Evolutionary conservation across 352 stramenopile genomes (phyloP), one percentile per base, ranked within the genome.

Genomic region (Phytophthora rubi): DNA sequence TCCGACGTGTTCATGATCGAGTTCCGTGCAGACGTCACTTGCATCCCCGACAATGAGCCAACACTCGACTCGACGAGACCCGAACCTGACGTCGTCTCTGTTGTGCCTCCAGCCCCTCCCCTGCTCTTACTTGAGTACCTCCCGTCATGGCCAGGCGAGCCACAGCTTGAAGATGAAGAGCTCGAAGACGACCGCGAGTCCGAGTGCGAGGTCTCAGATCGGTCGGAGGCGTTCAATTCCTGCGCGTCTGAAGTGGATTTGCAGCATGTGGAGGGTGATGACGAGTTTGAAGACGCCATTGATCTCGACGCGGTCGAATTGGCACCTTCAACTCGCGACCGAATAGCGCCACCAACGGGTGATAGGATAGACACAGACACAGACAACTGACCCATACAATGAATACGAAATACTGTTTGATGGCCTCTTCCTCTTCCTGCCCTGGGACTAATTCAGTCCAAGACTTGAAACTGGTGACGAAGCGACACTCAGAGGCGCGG

Each of bases 221-320:
- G 5, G 21, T 67, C 63, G 0, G 70, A 76, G 3, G 59, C 47
- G 6, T 78, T 78, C 52, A 62, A 72, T 32, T 78, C 71, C 6
- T 78, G 65, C 28, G 44, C 65, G 21, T 77, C 70, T 3, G 59
- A 75, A 28, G 30, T 21, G 4, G 63, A 75, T 6, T 67, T 28
- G n/a, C n/a, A 16, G 16, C 42, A 48, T 21, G 15, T 2, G 6
- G 42, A 48, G 16, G 42, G 42, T 5, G 57, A 79, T 18, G 62
- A 73, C 3, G 28, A 67, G 8, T 75, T 66, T 6, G 56, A 75
- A 60, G 71, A 78, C 48, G 66, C 71, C 10, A 30, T 75, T 13
- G 57, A 71, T n/a, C 42, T 32, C 5, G 53, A 59, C 0, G 32
- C 12, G 13, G 52, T n/a, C 15, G 28, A 13, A 8, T 13, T 42